A percentile compares a stretch with the other conserved stretches of the same genome.
These are phyloP conservation scores for Ciborinia camelliae DNA, from an alignment of 2,329 filamentous ascomycete species.

Conservation along the genomic window DNA sequence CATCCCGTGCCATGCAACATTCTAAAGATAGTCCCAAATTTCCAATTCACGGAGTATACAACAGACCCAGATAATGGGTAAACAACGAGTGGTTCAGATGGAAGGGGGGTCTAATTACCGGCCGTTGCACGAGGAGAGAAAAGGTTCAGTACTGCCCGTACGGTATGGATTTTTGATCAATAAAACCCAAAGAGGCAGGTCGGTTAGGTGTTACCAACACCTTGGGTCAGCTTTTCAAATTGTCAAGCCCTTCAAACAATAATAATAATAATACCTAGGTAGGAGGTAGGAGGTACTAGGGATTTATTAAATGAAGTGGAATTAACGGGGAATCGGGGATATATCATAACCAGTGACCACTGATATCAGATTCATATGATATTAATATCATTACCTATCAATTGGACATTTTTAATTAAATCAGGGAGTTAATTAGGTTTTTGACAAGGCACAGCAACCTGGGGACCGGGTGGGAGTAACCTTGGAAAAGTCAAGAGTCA, in stretches of 20 bases:
- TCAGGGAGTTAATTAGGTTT: not conserved
- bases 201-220: slow-evolving; percentile 16
- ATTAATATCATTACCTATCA: not conserved
- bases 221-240: slow-evolving; percentile 15
- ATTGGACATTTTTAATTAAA: not conserved
- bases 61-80: slow-evolving; percentile 15
- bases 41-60: not conserved
- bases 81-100: slow-evolving; percentile 4
- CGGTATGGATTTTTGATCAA: not conserved
- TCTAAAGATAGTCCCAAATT: slow-evolving; percentile 10
- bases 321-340: not conserved
- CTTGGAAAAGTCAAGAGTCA: no score
- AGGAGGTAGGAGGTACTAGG: no score
- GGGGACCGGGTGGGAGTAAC: not conserved
- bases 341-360: no score
- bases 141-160: no score
- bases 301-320: not conserved
- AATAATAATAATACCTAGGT: not conserved
- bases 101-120: slow-evolving; percentile 13
- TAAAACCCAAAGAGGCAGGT: slow-evolving; percentile 1
- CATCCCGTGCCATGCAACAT: slow-evolving; percentile 6
- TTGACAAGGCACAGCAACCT: not conserved
- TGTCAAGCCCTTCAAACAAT: no score
- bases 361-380: no score
- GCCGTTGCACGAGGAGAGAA: not conserved